A percentile compares a stretch with the other conserved stretches of the same genome.
Conservation (phyloP, 805 yeast genomes). For the Metschnikowia proteae region DNA sequence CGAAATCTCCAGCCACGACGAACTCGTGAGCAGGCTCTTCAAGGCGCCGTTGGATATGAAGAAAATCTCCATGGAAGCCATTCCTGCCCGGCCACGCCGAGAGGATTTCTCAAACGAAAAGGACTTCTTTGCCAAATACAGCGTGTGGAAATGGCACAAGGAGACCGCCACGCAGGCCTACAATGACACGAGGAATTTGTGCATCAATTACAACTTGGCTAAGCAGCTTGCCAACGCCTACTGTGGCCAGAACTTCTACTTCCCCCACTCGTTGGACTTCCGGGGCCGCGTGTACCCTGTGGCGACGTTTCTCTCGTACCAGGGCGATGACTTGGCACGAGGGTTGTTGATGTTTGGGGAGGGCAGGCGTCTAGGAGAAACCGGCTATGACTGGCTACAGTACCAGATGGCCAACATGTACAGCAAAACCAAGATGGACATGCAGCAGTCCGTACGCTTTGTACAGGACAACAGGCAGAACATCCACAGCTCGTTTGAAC, state of each 20-base stretch:
- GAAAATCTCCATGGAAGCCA: neutral
- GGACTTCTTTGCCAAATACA: neutral
- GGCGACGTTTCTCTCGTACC: conserved; percentile 32
- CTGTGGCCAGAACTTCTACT: conserved; percentile 34
- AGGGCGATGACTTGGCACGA: conserved; percentile 34
- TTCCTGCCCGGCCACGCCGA: conserved; percentile 2
- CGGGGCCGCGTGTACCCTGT: conserved; percentile 41
- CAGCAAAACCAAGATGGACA: conserved; percentile 27
- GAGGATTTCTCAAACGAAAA: conserved; percentile 3
- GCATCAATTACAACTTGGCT: conserved; percentile 18
- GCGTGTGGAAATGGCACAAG: conserved; percentile 6
- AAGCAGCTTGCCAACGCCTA: conserved; percentile 22
- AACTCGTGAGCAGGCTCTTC: conserved; percentile 24
- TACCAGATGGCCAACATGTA: conserved; percentile 37
- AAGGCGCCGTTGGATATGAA: conserved; percentile 15
- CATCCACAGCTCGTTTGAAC: conserved; percentile 26
- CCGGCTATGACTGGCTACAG: conserved; percentile 36
- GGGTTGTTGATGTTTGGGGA: conserved; percentile 38
- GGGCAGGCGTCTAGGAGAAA: conserved; percentile 30
- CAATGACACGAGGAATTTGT: conserved; percentile 3
- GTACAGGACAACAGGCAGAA: conserved; percentile 20
- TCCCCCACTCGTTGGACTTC: conserved; percentile 39
- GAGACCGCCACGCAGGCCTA: neutral
- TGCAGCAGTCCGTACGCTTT: conserved; percentile 25
- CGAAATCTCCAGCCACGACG: neutral